Evolutionary conservation across 176 grass and related monocot species (phyloP), one percentile per base, ranked within the genome.

Genomic region (Panicum miliaceum): DNA sequence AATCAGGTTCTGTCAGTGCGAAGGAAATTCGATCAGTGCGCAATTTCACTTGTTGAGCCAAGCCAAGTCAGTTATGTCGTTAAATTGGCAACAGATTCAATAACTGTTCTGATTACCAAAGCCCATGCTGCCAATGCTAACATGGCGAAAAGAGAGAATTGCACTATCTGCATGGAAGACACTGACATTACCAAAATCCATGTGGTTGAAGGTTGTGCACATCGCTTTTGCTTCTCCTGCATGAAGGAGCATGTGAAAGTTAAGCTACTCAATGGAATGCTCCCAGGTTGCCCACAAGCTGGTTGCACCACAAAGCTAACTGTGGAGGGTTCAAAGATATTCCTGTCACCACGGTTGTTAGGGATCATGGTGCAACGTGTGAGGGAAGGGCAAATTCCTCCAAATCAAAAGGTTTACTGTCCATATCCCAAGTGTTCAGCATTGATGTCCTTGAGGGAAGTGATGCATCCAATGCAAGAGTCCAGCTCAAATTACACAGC

Each of bases 211-310:
- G 87, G 36, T 3, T 97, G 89, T 20, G 76, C 37, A 15, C 94
- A 97, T 68, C 84, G 82, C 67, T 97, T 92, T 88, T 94, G 89
- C 75, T 91, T 92, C 61, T 84, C 82, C 81, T 97, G 94, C 82
- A 90, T 97, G 94, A 92, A 88, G 61, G 91, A 97, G 61, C 87
- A 94, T 82, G 87, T 94, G 37, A 90, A 92, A 86, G 79, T 88
- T 19, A 94, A 88, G 85, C 79, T 97, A 48, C 85, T 82, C 29
- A 45, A 92, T 82, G 91, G 87, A 81, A 81, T 78, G 68, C 86
- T 97, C 25, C 89, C 91, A 73, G 59, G 22, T 74, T 97, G 91
- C 26, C 91, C 94, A 20, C 85, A 91, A 60, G 94, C 90, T 42
- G 84, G 85, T n/a, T 97, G 94, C 69, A 80, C 87, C 41, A 89